Evolutionary conservation across 768 basidiomycete genomes (phyloP).

Genomic region (Xerocomellus amylosporus): DNA sequence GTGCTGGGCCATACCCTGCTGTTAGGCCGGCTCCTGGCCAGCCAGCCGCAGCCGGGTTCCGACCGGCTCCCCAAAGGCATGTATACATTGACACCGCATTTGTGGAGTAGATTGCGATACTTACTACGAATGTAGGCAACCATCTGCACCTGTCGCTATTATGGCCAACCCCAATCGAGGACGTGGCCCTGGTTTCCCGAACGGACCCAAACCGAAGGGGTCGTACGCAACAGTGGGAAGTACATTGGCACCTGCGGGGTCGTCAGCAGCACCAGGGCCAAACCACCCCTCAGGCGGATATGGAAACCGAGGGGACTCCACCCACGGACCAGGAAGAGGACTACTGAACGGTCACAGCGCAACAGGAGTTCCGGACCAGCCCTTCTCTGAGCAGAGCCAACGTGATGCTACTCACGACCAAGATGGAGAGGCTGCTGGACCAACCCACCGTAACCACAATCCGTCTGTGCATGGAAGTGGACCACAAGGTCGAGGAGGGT

Average conservation of each 20-base stretch:
- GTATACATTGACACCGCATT: neutral
- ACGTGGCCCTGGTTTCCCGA: conserved; percentile 26
- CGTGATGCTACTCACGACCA: neutral
- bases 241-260: neutral
- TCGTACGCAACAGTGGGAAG: conserved; percentile 11
- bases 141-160: conserved; percentile 57
- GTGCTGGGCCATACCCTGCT: conserved; percentile 62
- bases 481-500: conserved; percentile 34
- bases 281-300: neutral
- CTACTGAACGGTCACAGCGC: conserved; percentile 5
- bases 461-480: conserved; percentile 23
- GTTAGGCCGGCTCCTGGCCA: conserved; percentile 57
- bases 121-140: conserved; percentile 17
- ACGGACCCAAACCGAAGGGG: conserved; percentile 5
- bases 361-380: neutral
- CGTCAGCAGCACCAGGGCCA: neutral
- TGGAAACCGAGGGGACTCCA: neutral
- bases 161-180: conserved; percentile 72
- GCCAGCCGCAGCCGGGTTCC: conserved; percentile 58
- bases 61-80: conserved; percentile 44
- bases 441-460: neutral
- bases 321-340: conserved; percentile 10
- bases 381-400: neutral
- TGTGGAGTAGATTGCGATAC: neutral
- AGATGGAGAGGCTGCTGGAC: conserved; percentile 10